Evolutionary conservation across 306 rosid genomes (phyloP).

Genomic region (Elaeagnus macrophylla): DNA sequence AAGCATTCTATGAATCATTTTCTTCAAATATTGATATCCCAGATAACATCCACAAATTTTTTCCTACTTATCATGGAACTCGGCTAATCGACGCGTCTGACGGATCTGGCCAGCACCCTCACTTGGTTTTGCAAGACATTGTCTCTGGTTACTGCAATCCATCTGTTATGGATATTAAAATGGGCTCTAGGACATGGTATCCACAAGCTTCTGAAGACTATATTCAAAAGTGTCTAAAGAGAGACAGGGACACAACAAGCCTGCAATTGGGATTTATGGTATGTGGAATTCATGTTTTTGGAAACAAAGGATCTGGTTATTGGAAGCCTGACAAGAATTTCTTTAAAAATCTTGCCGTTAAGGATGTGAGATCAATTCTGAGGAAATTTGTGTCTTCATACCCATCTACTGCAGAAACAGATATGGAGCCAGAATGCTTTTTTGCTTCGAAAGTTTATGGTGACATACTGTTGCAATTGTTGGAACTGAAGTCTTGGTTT

Average conservation of each 20-base stretch:
- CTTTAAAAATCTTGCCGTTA: conserved; percentile 20
- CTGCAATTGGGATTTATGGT: conserved; percentile 46
- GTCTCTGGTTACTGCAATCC: conserved; percentile 23
- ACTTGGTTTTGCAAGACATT: conserved; percentile 55
- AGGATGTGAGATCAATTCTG: conserved; percentile 28
- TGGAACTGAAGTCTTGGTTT: conserved; percentile 71
- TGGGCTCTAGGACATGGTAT: conserved; percentile 71
- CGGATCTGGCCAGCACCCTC: conserved; percentile 60
- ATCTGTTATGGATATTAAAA: conserved; percentile 51
- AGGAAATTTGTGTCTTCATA: conserved; percentile 58
- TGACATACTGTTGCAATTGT: conserved; percentile 47
- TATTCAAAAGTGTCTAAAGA: conserved; percentile 29
- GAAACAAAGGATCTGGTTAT: conserved; percentile 22
- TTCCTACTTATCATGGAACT: conserved; percentile 54
- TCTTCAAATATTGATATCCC: conserved; percentile 29
- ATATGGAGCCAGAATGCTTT: conserved; percentile 33
- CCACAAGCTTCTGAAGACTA: conserved; percentile 47
- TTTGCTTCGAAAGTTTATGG: conserved; percentile 41
- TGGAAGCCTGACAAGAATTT: conserved; percentile 47
- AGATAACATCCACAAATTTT: conserved; percentile 29
- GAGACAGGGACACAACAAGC: conserved; percentile 39
- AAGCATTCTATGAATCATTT: conserved; percentile 37
- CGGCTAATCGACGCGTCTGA: conserved; percentile 52
- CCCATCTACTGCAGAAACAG: conserved; percentile 15
- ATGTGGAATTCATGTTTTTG: conserved; percentile 49